These are phyloP conservation scores for Aureobasidium pullulans DNA, from an alignment of 2,329 filamentous ascomycete genomes.

Conservation along the genomic window DNA sequence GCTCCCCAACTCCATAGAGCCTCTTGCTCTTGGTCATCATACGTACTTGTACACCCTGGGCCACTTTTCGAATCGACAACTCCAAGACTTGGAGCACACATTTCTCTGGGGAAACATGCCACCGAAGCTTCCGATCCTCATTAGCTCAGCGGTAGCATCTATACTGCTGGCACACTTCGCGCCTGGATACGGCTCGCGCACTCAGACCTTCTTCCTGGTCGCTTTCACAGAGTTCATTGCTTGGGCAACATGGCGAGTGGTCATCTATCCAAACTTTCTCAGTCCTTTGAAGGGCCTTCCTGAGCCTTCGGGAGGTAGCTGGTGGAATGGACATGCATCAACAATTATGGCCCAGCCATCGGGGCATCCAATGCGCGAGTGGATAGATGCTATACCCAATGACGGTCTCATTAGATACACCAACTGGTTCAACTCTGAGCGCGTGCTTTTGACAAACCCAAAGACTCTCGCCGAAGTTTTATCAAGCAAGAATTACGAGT, in stretches of 20 bases:
- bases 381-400: constrained; percentile 48
- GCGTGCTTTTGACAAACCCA: constrained; percentile 39
- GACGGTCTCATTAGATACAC: constrained; percentile 49
- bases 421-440: constrained; percentile 39
- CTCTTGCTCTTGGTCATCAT: background rate
- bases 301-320: constrained; percentile 35
- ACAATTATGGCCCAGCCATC: constrained; percentile 35
- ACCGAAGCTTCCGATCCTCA: constrained; percentile 5
- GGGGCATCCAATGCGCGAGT: constrained; percentile 40
- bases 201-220: constrained; percentile 34
- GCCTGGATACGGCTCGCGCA: constrained; percentile 28
- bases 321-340: constrained; percentile 37
- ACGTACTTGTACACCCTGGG: background rate
- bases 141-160: constrained; percentile 16
- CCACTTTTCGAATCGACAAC: background rate
- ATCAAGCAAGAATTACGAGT: constrained; percentile 44
- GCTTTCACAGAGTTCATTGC: constrained; percentile 31
- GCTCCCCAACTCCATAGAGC: background rate
- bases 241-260: constrained; percentile 34
- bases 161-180: constrained; percentile 28
- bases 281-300: constrained; percentile 53
- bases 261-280: constrained; percentile 53
- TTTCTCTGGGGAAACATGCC: constrained; percentile 1
- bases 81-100: background rate
- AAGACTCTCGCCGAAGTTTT: constrained; percentile 44